phyloP scores from a whole-genome alignment of 805 yeast genomes.

The Wickerhamiella sorbophila region DNA sequence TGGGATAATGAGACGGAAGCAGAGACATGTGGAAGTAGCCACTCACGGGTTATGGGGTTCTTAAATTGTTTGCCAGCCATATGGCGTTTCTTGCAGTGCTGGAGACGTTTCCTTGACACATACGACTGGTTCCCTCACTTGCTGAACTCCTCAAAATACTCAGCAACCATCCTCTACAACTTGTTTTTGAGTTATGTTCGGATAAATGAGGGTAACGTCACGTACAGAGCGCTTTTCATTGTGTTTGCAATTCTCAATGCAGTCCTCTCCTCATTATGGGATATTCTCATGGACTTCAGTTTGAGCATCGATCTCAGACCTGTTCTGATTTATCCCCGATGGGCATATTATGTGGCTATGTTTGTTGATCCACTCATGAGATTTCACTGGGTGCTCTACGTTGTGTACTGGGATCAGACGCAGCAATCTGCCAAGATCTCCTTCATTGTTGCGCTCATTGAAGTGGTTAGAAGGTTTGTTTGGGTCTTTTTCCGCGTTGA shows the following conservation, averaged over 20 bases:
- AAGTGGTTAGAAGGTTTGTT: slow-evolving; percentile 63
- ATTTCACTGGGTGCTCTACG: slow-evolving; percentile 88
- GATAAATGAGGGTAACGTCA: slow-evolving; percentile 33
- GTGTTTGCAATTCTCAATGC: slow-evolving; percentile 65
- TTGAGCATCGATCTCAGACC: slow-evolving; percentile 38
- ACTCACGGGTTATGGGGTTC: slow-evolving; percentile 69
- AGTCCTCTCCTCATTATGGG: slow-evolving; percentile 63
- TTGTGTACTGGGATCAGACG: slow-evolving; percentile 55
- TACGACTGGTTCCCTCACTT: slow-evolving; percentile 95
- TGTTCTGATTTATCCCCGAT: slow-evolving; percentile 34
- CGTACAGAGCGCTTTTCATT: slow-evolving; percentile 45
- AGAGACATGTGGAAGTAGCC: slow-evolving; percentile 57
- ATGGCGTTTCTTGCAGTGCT: slow-evolving; percentile 84
- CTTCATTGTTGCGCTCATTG: slow-evolving; percentile 71
- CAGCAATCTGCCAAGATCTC: slow-evolving; percentile 83
- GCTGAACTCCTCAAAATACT: slow-evolving; percentile 73
- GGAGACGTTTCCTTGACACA: slow-evolving; percentile 81
- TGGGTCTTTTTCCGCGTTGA: slow-evolving; percentile 93
- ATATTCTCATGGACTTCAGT: slow-evolving; percentile 92
- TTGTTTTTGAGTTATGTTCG: slow-evolving; percentile 66
- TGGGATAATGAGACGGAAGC: slow-evolving; percentile 23
- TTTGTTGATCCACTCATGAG: slow-evolving; percentile 57
- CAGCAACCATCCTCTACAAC: slow-evolving; percentile 51
- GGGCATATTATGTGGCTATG: slow-evolving; percentile 62
- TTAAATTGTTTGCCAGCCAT: slow-evolving; percentile 71